A percentile compares a stretch with the other conserved stretches of the same genome.
Conservation (phyloP, 2,329 filamentous ascomycete genomes). For the Colletotrichum brevisporum region DNA sequence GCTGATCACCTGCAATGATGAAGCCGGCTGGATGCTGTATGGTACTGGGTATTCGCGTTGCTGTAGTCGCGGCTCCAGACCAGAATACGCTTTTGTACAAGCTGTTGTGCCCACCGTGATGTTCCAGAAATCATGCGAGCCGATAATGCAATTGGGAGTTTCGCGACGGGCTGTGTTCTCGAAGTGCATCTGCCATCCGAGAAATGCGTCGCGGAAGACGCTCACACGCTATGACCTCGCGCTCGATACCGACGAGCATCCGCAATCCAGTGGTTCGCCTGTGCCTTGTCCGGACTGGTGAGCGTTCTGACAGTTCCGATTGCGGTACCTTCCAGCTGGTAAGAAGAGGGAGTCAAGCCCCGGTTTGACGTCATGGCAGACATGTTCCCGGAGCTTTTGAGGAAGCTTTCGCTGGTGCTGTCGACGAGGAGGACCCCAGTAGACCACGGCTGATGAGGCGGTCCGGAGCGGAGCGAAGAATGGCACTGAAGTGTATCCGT, state of each 20-base stretch:
- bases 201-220: neutral
- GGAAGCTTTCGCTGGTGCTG: slow-evolving; percentile 9
- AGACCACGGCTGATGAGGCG: neutral
- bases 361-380: slow-evolving; percentile 17
- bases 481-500: slow-evolving; percentile 10
- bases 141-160: too few relatives aligned
- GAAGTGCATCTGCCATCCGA: neutral
- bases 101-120: too few relatives aligned
- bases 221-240: neutral
- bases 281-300: neutral
- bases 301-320: neutral
- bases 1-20: too few relatives aligned
- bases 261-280: neutral
- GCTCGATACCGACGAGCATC: neutral
- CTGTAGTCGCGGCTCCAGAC: too few relatives aligned
- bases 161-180: too few relatives aligned
- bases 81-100: slow-evolving; percentile 14
- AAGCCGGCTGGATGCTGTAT: neutral
- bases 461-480: neutral
- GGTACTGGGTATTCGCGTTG: too few relatives aligned
- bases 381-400: slow-evolving; percentile 3
- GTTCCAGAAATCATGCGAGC: too few relatives aligned
- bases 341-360: too few relatives aligned
- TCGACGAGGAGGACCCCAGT: slow-evolving; percentile 13
- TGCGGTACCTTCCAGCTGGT: too few relatives aligned